Evolutionary conservation across 1,284 basidiomycete species (phyloP).

Genomic region (Irpex lacteus): DNA sequence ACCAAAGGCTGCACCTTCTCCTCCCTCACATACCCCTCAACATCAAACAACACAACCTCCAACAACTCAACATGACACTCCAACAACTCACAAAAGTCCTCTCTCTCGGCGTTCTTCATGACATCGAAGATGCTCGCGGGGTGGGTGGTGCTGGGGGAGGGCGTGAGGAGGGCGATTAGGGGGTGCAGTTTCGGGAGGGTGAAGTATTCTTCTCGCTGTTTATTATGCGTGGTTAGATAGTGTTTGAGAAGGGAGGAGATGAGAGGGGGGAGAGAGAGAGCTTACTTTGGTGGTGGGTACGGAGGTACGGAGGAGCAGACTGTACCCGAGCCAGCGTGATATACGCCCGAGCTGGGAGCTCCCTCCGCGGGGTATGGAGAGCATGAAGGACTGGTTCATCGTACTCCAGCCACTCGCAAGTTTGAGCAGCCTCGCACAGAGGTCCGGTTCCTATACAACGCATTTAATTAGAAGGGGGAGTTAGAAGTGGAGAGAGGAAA

Average conservation of each 20-base stretch:
- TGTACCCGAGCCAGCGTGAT: conserved; percentile 49
- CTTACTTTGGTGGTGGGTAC: conserved; percentile 15
- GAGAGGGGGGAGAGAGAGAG: not conserved
- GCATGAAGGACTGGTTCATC: conserved; percentile 42
- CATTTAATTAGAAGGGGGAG: not conserved
- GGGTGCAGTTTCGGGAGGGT: conserved; percentile 21
- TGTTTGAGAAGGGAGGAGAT: not conserved
- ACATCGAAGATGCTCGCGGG: conserved; percentile 40
- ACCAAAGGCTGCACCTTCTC: conserved; percentile 30
- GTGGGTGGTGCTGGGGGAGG: conserved; percentile 23
- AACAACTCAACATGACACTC: conserved; percentile 52
- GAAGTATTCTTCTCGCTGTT: conserved; percentile 11
- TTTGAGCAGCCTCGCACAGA: conserved; percentile 46
- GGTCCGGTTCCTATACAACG: conserved; percentile 39
- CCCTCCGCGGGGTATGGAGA: conserved; percentile 52
- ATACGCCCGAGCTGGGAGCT: conserved; percentile 49
- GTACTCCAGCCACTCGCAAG: conserved; percentile 31
- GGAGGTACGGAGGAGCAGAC: conserved; percentile 20
- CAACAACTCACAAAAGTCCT: conserved; percentile 63
- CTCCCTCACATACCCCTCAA: conserved; percentile 51
- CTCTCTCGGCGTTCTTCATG: conserved; percentile 34
- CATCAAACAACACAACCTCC: conserved; percentile 50
- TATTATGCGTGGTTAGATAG: not conserved
- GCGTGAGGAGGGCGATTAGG: conserved; percentile 33
- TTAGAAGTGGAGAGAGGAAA: too few relatives aligned